Evolutionary conservation across 441 rosid genomes (phyloP).

Genomic region (Rhodomyrtus psidioides): DNA sequence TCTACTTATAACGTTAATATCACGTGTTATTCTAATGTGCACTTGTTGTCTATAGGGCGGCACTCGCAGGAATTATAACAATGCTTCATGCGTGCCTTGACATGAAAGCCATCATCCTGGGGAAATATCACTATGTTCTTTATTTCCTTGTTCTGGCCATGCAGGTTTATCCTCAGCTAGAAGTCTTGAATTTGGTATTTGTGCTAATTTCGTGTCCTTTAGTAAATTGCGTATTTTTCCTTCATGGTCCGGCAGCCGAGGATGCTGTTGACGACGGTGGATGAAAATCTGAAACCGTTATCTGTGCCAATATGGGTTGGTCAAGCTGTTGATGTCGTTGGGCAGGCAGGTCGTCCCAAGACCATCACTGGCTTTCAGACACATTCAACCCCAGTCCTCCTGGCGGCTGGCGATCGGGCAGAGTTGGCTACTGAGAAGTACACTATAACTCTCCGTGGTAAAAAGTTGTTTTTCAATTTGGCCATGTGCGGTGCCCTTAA

Average conservation of each 20-base stretch:
- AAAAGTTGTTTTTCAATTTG: not conserved
- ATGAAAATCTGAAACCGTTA: slow-evolving; percentile 68
- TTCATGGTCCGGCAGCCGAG: slow-evolving; percentile 47
- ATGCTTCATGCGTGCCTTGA: slow-evolving; percentile 86
- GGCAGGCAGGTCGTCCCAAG: slow-evolving; percentile 93
- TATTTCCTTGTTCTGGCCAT: slow-evolving; percentile 88
- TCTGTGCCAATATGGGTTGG: slow-evolving; percentile 89
- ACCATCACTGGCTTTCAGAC: slow-evolving; percentile 95
- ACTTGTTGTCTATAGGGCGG: slow-evolving; percentile 37
- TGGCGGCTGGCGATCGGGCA: slow-evolving; percentile 92
- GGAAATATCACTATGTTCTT: slow-evolving; percentile 79
- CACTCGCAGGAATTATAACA: slow-evolving; percentile 81
- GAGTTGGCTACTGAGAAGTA: slow-evolving; percentile 96
- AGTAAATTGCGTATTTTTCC: not conserved
- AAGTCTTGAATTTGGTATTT: not conserved
- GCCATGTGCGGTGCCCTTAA: not conserved
- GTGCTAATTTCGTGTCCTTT: not conserved
- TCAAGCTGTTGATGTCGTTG: slow-evolving; percentile 92
- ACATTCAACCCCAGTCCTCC: slow-evolving; percentile 85
- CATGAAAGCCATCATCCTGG: slow-evolving; percentile 74
- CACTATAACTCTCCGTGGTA: not conserved
- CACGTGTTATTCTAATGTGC: not conserved
- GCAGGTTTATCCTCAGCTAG: slow-evolving; percentile 49
- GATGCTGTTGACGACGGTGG: slow-evolving; percentile 76
- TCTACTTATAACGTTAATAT: not conserved